A percentile compares a stretch with the other conserved stretches of the same genome.
Evolutionary conservation across 2,329 filamentous ascomycete genomes (phyloP).

Genomic region (Cyphellophora attinorum): DNA sequence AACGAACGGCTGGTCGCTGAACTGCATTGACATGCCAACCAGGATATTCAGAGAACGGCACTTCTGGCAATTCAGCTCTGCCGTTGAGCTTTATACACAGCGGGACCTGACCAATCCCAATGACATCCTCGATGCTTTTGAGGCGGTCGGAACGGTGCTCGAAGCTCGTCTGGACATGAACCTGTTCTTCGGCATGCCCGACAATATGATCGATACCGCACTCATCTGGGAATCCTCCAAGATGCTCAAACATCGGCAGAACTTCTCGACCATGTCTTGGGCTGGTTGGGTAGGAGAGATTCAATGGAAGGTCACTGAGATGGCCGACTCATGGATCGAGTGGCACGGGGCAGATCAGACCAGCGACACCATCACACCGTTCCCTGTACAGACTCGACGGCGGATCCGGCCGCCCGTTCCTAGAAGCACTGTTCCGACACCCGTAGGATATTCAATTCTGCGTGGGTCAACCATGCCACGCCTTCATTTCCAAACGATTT

Average conservation of each 20-base stretch:
- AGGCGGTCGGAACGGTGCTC: conserved; percentile 16
- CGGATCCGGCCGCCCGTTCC: conserved; percentile 14
- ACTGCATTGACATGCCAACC: conserved; percentile 20
- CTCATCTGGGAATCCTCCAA: conserved; percentile 19
- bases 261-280: conserved; percentile 19
- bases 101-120: conserved; percentile 16
- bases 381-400: conserved; percentile 12
- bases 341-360: conserved; percentile 12
- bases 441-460: conserved; percentile 1
- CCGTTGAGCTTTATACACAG: conserved; percentile 19
- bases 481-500: conserved; percentile 16
- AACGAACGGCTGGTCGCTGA: conserved; percentile 17
- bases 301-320: conserved; percentile 18
- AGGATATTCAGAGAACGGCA: conserved; percentile 18
- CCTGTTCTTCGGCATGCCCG: conserved; percentile 16
- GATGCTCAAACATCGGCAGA: conserved; percentile 10
- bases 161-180: conserved; percentile 15
- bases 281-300: conserved; percentile 19
- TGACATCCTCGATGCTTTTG: conserved; percentile 18
- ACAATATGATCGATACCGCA: conserved; percentile 18
- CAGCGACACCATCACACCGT: conserved; percentile 5
- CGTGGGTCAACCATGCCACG: conserved; percentile 11
- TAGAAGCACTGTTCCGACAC: background rate
- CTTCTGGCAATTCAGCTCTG: conserved; percentile 19
- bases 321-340: conserved; percentile 17